Evolutionary conservation across 2,329 filamentous ascomycete genomes (phyloP), one percentile per base, ranked within the genome.

Genomic region (Myriosclerotinia duriaeana): DNA sequence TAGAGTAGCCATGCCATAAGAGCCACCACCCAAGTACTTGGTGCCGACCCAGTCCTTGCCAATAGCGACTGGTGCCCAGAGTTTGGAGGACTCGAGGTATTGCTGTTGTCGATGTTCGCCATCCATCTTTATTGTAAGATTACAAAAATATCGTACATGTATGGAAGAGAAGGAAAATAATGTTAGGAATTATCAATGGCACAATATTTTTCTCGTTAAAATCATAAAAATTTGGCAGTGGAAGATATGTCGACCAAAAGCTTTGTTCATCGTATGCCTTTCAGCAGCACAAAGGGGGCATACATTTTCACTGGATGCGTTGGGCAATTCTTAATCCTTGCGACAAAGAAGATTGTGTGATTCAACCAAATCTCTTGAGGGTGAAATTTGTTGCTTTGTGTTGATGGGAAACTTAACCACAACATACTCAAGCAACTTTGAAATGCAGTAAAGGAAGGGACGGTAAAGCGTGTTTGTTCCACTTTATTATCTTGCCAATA

Each of bases 1-100:
- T 12, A 58, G 61, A 14, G 52, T 36, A 26, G 61, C 61, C 30
- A 64, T 58, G 15, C 61, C 61, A 58, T 64, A 64, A 3, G 40
- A 5, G 20, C 61, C 61, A 14, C n/a, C 52, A 8, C 61, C 61
- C 15, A 64, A 30, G 53, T 36, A 44, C 12, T 15, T 64, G 38
- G n/a, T 30, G n/a, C 26, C 61, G 2, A 64, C 61, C 61, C 61
- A 64, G 20, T 58, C 61, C 38, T 58, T 58, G 17, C 61, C 61
- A 26, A 64, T 58, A 6, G 53, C 38, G 17, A 48, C 22, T n/a
- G 61, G 38, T 4, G 61, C 52, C 52, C 61, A 64, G 2, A 34
- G 11, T 38, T 48, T 8, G 8, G 40, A 50, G 7, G 34, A 20
- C 17, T 50, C 36, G 44, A 50, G 58, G n/a, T 61, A 61, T 20